Evolutionary conservation across 2,329 filamentous ascomycete genomes (phyloP).

Genomic region (Fusarium globosum): DNA sequence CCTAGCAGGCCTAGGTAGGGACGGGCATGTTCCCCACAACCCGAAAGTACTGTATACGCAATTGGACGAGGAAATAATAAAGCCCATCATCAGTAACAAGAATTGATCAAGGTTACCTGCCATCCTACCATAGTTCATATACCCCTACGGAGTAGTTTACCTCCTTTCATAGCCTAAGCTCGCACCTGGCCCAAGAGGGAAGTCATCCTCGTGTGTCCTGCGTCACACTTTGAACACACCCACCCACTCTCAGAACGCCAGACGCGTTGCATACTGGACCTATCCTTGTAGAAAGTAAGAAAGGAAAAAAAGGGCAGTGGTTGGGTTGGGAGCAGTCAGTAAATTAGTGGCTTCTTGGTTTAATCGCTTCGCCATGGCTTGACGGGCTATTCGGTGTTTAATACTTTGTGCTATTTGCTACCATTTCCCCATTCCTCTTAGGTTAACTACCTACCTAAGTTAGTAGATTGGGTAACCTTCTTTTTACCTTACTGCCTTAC

Average conservation of each 20-base stretch:
- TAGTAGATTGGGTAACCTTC: neutral
- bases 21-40: slow-evolving; percentile 1
- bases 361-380: neutral
- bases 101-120: neutral
- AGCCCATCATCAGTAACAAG: neutral
- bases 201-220: slow-evolving; percentile 30
- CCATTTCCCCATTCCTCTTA: neutral
- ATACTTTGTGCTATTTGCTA: neutral
- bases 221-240: neutral
- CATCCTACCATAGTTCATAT: neutral
- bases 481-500: neutral
- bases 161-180: neutral
- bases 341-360: neutral
- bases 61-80: neutral
- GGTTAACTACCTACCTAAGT: neutral
- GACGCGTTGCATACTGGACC: neutral
- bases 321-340: neutral
- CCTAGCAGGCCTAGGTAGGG: neutral
- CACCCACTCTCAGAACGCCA: neutral
- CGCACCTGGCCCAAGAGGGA: slow-evolving; percentile 11
- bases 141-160: neutral
- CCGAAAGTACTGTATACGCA: neutral
- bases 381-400: neutral
- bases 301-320: neutral
- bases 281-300: slow-evolving; percentile 7